These are phyloP conservation scores for Globisporangium ultimum DNA, from an alignment of 352 stramenopile genomes.

Conservation along the genomic window DNA sequence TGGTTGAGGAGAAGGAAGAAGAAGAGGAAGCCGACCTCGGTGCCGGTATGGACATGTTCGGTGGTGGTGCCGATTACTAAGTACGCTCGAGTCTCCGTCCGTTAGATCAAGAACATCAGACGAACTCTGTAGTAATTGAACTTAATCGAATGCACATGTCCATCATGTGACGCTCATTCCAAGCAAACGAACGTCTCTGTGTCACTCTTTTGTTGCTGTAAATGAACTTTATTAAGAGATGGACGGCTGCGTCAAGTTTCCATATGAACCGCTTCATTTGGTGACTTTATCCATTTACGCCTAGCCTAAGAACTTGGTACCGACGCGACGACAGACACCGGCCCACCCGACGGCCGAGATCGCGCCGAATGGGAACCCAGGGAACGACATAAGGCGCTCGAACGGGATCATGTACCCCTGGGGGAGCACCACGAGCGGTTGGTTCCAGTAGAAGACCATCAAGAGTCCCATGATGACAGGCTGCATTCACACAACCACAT, in stretches of 20 bases:
- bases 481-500: slow-evolving; percentile 20
- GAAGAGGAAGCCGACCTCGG: slow-evolving; percentile 80
- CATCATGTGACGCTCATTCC: slow-evolving; percentile 38
- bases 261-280: background rate
- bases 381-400: slow-evolving; percentile 72
- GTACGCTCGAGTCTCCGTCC: slow-evolving; percentile 10
- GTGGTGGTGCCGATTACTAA: slow-evolving; percentile 82
- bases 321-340: slow-evolving; percentile 71
- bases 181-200: slow-evolving; percentile 16
- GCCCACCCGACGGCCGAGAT: slow-evolving; percentile 78
- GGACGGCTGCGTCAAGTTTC: background rate
- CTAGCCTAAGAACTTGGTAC: slow-evolving; percentile 62
- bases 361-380: slow-evolving; percentile 67
- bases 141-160: slow-evolving; percentile 49
- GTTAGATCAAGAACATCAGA: background rate
- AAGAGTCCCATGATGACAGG: slow-evolving; percentile 51
- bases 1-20: slow-evolving; percentile 61
- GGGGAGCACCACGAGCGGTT: slow-evolving; percentile 65
- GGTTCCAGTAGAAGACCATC: slow-evolving; percentile 73
- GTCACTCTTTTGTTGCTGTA: background rate
- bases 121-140: slow-evolving; percentile 29
- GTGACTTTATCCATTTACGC: slow-evolving; percentile 3
- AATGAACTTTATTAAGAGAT: no score
- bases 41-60: slow-evolving; percentile 83
- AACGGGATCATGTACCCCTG: slow-evolving; percentile 76